phyloP scores from a whole-genome alignment of 805 yeast genomes.

The Cyberlindnera euphorbiae region DNA sequence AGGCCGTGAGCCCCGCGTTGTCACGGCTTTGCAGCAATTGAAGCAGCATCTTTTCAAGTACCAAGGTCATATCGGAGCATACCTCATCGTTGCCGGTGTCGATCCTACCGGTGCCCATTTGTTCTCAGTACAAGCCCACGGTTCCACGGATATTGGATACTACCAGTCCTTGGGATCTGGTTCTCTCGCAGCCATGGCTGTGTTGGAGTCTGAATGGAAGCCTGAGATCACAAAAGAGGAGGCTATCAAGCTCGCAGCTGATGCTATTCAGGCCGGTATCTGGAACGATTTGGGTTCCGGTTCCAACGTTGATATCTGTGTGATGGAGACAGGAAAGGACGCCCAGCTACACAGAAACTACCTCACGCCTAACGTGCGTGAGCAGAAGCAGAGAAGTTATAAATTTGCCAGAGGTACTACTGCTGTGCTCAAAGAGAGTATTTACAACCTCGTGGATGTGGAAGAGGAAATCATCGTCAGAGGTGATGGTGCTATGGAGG shows the following conservation, averaged over 20 bases:
- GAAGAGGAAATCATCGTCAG: slow-evolving; percentile 53
- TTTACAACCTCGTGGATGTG: slow-evolving; percentile 61
- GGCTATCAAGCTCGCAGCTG: slow-evolving; percentile 86
- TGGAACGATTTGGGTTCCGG: slow-evolving; percentile 99
- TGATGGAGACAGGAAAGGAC: slow-evolving; percentile 89
- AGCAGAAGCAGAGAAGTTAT: slow-evolving; percentile 74
- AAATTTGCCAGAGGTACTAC: slow-evolving; percentile 94
- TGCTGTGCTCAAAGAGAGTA: slow-evolving; percentile 66
- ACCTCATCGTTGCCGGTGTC: slow-evolving; percentile 94
- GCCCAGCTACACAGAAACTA: slow-evolving; percentile 83
- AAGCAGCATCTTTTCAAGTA: slow-evolving; percentile 95
- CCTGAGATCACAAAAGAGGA: slow-evolving; percentile 76
- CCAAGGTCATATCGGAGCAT: slow-evolving; percentile 97
- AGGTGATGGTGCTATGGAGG: slow-evolving; percentile 32
- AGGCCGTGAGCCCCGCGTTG: slow-evolving; percentile 86
- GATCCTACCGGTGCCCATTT: slow-evolving; percentile 96
- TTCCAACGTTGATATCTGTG: slow-evolving; percentile 95
- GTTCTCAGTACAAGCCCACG: slow-evolving; percentile 94
- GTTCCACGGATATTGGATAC: slow-evolving; percentile 93
- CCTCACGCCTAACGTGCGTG: slow-evolving; percentile 86
- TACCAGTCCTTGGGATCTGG: slow-evolving; percentile 95
- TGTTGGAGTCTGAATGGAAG: slow-evolving; percentile 84
- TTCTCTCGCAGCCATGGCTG: slow-evolving; percentile 97
- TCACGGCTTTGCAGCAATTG: slow-evolving; percentile 85
- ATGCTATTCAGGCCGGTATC: slow-evolving; percentile 95